A percentile compares a stretch with the other conserved stretches of the same genome.
Evolutionary conservation across 768 basidiomycete species (phyloP).

Genomic region (Suillus hirtellus): DNA sequence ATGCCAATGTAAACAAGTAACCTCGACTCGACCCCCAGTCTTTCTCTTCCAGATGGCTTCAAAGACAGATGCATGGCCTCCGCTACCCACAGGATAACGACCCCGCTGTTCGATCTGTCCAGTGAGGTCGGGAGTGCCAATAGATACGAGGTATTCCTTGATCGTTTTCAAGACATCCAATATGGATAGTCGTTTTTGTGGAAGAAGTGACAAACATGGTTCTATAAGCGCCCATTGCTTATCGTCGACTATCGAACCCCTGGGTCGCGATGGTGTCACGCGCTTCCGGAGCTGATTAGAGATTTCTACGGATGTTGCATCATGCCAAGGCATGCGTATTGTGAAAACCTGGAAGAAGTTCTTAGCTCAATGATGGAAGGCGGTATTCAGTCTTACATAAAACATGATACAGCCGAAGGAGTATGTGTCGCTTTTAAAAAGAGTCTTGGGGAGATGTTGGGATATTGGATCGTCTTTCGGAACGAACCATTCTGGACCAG

Average conservation of each 20-base stretch:
- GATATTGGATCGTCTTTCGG: neutral
- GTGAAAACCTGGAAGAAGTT: neutral
- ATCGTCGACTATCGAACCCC: neutral
- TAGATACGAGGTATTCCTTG: neutral
- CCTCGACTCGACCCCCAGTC: neutral
- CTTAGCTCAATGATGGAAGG: neutral
- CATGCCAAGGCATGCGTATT: neutral
- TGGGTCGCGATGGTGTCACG: neutral
- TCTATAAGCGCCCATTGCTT: neutral
- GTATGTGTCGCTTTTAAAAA: neutral
- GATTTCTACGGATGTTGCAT: neutral
- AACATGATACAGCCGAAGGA: neutral
- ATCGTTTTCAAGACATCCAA: neutral
- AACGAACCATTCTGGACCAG: constrained; percentile 2
- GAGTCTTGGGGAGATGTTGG: neutral
- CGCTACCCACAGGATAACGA: fast-evolving
- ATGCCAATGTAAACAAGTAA: neutral
- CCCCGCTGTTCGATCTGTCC: neutral
- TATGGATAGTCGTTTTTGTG: neutral
- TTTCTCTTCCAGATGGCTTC: neutral
- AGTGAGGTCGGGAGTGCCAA: neutral
- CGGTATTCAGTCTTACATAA: neutral
- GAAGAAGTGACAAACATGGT: neutral
- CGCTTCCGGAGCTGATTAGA: neutral
- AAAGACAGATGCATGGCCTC: neutral